Conservation (phyloP, 108 stramenopile genomes). For the Stephanodiscus minutulus region DNA sequence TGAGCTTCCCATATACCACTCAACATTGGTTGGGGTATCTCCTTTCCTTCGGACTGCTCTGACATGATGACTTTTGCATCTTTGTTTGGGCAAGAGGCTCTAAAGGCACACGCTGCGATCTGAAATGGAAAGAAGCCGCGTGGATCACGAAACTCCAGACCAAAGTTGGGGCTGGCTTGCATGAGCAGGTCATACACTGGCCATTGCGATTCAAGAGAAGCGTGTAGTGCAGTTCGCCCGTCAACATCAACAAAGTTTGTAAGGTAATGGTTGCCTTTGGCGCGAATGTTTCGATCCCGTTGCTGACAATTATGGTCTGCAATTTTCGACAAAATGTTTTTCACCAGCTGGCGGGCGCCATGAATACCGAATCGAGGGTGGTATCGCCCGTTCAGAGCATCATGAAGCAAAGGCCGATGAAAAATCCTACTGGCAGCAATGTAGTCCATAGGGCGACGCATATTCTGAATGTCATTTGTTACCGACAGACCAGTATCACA, state of each 20-base stretch:
- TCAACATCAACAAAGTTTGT: constrained; percentile 13
- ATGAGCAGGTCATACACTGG: constrained; percentile 42
- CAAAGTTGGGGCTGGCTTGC: constrained; percentile 20
- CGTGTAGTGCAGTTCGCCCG: constrained; percentile 37
- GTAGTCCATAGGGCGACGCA: constrained; percentile 15
- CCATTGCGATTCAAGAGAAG: constrained; percentile 42
- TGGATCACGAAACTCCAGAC: constrained; percentile 33
- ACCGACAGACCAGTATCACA: neutral
- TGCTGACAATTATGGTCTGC: neutral
- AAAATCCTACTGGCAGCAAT: constrained; percentile 8
- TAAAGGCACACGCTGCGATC: constrained; percentile 31
- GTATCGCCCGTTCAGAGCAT: constrained; percentile 39
- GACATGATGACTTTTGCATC: neutral
- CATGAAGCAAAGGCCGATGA: constrained; percentile 35
- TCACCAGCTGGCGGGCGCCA: constrained; percentile 46
- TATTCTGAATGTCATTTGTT: constrained; percentile 1
- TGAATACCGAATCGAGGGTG: constrained; percentile 46
- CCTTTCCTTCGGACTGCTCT: neutral
- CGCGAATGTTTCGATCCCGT: neutral
- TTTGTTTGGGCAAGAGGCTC: neutral
- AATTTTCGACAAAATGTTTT: constrained; percentile 31
- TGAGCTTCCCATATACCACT: neutral
- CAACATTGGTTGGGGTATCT: neutral
- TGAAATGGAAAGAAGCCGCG: constrained; percentile 47
- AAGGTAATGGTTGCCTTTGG: constrained; percentile 10